A percentile compares a stretch with the other conserved stretches of the same genome.
These are phyloP conservation scores for Psophocarpus tetragonolobus DNA, from an alignment of 306 rosid species.

Conservation along the genomic window DNA sequence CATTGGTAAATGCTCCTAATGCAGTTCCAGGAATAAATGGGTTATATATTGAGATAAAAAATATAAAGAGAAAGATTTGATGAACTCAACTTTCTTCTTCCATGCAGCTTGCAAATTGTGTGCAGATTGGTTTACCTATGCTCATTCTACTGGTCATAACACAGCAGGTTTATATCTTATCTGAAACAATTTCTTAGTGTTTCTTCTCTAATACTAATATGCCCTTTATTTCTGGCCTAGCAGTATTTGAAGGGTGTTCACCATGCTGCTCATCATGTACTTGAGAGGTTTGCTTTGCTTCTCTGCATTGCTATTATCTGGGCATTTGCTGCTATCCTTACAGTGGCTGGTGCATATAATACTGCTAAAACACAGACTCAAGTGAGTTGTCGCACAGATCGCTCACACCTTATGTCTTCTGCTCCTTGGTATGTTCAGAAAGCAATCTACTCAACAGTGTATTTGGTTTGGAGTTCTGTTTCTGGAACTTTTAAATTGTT, in stretches of 20 bases:
- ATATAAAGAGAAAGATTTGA: slow-evolving; percentile 4
- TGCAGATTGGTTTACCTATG: slow-evolving; percentile 87
- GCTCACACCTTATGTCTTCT: slow-evolving; percentile 60
- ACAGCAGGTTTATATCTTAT: slow-evolving; percentile 66
- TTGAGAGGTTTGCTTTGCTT: slow-evolving; percentile 77
- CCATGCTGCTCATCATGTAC: slow-evolving; percentile 35
- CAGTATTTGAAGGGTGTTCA: slow-evolving; percentile 68
- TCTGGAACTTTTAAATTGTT: neutral
- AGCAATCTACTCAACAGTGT: neutral
- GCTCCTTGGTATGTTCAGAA: slow-evolving; percentile 73
- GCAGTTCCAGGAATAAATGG: slow-evolving; percentile 10
- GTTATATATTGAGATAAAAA: neutral
- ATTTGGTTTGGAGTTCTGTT: neutral
- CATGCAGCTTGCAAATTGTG: slow-evolving; percentile 78
- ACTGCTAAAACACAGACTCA: slow-evolving; percentile 53
- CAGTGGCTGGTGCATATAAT: slow-evolving; percentile 82
- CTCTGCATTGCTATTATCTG: slow-evolving; percentile 65
- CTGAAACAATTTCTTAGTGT: neutral
- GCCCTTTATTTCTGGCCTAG: neutral
- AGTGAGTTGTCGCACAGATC: slow-evolving; percentile 79
- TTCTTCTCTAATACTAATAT: neutral
- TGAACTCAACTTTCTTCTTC: slow-evolving; percentile 25
- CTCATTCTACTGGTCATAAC: slow-evolving; percentile 67
- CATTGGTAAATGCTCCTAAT: slow-evolving; percentile 55
- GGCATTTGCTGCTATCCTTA: slow-evolving; percentile 90